Evolutionary conservation across 768 basidiomycete genomes (phyloP).

Genomic region (Leccinum subgranulosum): DNA sequence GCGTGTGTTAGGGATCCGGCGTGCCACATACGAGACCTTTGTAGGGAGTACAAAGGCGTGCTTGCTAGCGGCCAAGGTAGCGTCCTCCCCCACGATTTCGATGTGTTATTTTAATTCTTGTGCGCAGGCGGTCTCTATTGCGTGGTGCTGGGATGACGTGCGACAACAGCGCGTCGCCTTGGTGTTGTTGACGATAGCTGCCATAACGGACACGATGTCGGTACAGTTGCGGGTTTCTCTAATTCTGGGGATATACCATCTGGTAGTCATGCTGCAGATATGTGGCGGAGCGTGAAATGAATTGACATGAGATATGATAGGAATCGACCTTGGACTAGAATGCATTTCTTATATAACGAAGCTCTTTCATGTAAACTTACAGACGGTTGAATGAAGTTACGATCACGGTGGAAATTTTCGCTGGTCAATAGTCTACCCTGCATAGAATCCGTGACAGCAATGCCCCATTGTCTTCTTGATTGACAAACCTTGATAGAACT

Average conservation of each 20-base stretch:
- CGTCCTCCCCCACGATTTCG: not conserved
- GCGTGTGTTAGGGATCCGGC: constrained; percentile 3
- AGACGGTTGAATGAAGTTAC: no score
- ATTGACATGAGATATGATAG: no score
- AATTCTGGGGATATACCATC: constrained; percentile 40
- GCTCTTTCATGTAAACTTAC: no score
- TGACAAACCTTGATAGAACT: no score
- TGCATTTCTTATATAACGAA: no score
- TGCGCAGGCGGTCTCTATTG: constrained; percentile 25
- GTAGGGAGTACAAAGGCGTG: constrained; percentile 34
- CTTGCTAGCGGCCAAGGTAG: constrained; percentile 36
- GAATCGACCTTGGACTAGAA: no score
- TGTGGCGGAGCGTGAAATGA: not conserved
- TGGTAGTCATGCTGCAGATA: constrained; percentile 26
- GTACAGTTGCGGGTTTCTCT: constrained; percentile 38
- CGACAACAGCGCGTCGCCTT: constrained; percentile 26
- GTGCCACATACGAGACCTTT: constrained; percentile 17
- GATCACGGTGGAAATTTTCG: no score
- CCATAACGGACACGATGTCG: constrained; percentile 45
- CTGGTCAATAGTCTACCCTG: no score
- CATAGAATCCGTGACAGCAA: no score
- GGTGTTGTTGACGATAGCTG: constrained; percentile 32
- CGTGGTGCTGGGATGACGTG: constrained; percentile 19
- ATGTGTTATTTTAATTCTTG: not conserved
- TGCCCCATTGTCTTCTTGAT: no score